A percentile compares a stretch with the other conserved stretches of the same genome.
These are phyloP conservation scores for Amaranthus tricolor DNA, from an alignment of 179 eudicot genomes.

Conservation along the genomic window DNA sequence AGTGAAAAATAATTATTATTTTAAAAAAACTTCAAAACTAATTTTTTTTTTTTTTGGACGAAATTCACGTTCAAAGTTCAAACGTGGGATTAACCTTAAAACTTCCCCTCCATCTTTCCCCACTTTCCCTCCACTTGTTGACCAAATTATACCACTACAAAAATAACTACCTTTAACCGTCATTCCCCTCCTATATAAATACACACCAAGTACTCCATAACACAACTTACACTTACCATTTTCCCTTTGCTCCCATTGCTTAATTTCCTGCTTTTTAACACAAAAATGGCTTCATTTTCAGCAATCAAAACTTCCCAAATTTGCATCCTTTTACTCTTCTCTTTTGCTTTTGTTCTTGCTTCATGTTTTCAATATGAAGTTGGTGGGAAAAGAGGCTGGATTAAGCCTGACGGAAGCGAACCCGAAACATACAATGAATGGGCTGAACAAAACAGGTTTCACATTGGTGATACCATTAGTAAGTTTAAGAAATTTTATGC, in stretches of 20 bases:
- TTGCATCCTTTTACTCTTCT: conserved; percentile 20
- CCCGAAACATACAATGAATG: conserved; percentile 61
- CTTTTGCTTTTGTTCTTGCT: conserved; percentile 22
- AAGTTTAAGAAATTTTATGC: conserved; percentile 26
- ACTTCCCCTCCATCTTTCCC: conserved; percentile 17
- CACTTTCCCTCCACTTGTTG: conserved; percentile 29
- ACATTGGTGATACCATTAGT: conserved; percentile 59
- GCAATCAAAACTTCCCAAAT: conserved; percentile 23
- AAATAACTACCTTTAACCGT: conserved; percentile 32
- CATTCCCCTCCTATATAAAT: conserved; percentile 18
- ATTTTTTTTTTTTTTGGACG: not conserved
- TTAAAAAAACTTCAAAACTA: no score
- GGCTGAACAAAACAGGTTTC: conserved; percentile 68
- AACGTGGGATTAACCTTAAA: not conserved
- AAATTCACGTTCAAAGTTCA: conserved; percentile 7
- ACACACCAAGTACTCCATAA: conserved; percentile 11
- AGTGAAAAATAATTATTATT: no score
- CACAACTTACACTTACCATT: not conserved
- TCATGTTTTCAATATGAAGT: conserved; percentile 47
- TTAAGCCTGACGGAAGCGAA: conserved; percentile 42
- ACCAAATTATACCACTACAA: conserved; percentile 13
- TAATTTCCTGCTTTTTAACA: not conserved
- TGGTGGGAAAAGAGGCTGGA: conserved; percentile 57
- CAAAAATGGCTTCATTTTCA: conserved; percentile 38
- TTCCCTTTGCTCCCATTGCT: not conserved